These are phyloP conservation scores for Cenchrus purpureus DNA, from an alignment of 176 grass and related monocot genomes.

Conservation along the genomic window DNA sequence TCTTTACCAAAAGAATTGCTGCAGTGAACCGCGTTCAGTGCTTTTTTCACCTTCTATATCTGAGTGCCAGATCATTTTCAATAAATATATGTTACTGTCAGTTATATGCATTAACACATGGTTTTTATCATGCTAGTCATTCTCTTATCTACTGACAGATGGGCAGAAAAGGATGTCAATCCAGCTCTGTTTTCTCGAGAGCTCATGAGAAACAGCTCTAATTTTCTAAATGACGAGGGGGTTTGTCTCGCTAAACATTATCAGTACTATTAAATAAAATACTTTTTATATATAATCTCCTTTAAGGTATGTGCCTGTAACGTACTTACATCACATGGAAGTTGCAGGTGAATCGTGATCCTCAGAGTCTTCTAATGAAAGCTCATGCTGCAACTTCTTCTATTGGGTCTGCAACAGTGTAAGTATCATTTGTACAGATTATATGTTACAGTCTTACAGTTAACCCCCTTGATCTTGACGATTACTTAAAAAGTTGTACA, in stretches of 20 bases:
- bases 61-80: constrained; percentile 20
- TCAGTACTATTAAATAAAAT: background rate
- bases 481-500: background rate
- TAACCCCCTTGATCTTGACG: background rate
- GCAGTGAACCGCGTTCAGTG: background rate
- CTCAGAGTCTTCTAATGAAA: constrained; percentile 88
- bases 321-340: constrained; percentile 26
- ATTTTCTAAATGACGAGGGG: constrained; percentile 73
- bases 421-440: constrained; percentile 37
- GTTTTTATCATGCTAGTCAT: constrained; percentile 82
- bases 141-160: constrained; percentile 86
- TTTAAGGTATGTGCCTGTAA: background rate
- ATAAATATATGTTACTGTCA: constrained; percentile 17
- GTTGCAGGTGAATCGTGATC: constrained; percentile 70
- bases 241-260: constrained; percentile 33
- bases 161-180: constrained; percentile 89
- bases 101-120: constrained; percentile 56
- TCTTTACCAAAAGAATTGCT: background rate
- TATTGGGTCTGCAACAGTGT: constrained; percentile 88
- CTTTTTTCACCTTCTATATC: background rate
- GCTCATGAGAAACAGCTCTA: constrained; percentile 77
- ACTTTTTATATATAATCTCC: background rate
- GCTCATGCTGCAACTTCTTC: constrained; percentile 86
- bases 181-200: constrained; percentile 91
- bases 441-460: constrained; percentile 27